Evolutionary conservation across 2,329 filamentous ascomycete species (phyloP), one percentile per base, ranked within the genome.

Genomic region (Nigrospora sphaerica): DNA sequence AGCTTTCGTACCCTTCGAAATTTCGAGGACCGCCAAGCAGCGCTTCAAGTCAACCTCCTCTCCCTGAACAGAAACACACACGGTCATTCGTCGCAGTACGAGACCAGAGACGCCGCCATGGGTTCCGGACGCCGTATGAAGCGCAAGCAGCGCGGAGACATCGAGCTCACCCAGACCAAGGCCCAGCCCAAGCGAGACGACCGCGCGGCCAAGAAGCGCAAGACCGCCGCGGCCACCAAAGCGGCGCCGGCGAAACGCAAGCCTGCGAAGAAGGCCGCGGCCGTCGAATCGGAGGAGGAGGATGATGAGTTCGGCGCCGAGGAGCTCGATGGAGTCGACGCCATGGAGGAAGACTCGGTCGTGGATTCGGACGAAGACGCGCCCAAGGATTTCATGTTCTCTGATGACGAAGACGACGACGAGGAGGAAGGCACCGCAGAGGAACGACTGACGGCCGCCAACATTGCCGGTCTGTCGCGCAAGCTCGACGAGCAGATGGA

Each of bases 371-470:
- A 91, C 52, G 77, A 81, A 38, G 80, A 81, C 31, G 66, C 66
- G 19, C 70, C 70, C 45, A 61, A 67, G 65, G 80, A 84, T 53
- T 39, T 40, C 37, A 88, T 95, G 74, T 98, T 95, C 74, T 97
- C 93, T 0, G 93, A 97, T 53, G 92, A 97, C 60, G 90, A 95
- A 57, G 93, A 97, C 53, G 93, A 97, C 53, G 92, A 97, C 61
- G 90, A 95, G 57, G 88, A 92, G 53, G 85, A 90, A 44, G 91
- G 86, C 1, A 89, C 95, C 57, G 85, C 82, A 6, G 89, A 95
- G 68, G 91, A 96, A 69, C 85, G 84, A 63, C 77, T 98, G 55
- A 98, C 89, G 44, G 91, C 91, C 2, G 93, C 93, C 52, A 98
- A 98, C 66, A 97, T 98, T 52, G 93, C 86, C 58, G 93, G 93